Evolutionary conservation across 208 protist species (phyloP), one percentile per base, ranked within the genome.

Genomic region (Wallacemonas rigidus): DNA sequence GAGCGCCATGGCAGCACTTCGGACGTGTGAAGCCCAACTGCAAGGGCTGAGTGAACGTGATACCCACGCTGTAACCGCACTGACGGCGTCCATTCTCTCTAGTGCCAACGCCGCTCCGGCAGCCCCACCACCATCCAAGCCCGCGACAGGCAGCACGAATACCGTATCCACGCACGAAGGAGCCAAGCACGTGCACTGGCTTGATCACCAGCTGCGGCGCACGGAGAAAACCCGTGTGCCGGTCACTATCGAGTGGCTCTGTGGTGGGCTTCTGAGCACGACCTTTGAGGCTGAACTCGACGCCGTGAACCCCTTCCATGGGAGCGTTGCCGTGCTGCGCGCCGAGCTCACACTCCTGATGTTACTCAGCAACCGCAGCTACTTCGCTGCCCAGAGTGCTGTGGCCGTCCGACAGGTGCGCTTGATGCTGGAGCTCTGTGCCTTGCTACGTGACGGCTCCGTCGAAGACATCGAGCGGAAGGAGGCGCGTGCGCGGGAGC

Each of bases 271-370:
- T 54, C 72, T 94, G 36, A 92, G 86, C 69, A 86, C 80, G 15
- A 72, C 70, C 35, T 67, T 88, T 35, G 77, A 75, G 54, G 36
- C 48, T 0, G 92, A 97, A 69, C 58, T 97, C n/a, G 47, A 26
- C 14, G 61, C 69, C 1, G 69, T 86, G 44, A 97, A 97, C 76
- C 84, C 81, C 5, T 93, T 87, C 74, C 80, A 94, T 57, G 71
- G 80, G 17, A 76, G 58, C 35, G 67, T 75, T 17, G 41, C 47
- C 5, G 72, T 53, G 38, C 54, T 92, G 48, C 67, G 77, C 39
- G 71, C 77, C 36, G 77, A 83, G 51, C 67, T 93, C 40, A 71
- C 86, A 9, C 51, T 85, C n/a, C 74, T 90, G 44, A 87, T 95
- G 83, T 70, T 95, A 65, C 74, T 88, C 15, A 81, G 89, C 51